These are phyloP conservation scores for Leptographium flavum DNA, from an alignment of 2,329 filamentous ascomycete species.

Conservation along the genomic window DNA sequence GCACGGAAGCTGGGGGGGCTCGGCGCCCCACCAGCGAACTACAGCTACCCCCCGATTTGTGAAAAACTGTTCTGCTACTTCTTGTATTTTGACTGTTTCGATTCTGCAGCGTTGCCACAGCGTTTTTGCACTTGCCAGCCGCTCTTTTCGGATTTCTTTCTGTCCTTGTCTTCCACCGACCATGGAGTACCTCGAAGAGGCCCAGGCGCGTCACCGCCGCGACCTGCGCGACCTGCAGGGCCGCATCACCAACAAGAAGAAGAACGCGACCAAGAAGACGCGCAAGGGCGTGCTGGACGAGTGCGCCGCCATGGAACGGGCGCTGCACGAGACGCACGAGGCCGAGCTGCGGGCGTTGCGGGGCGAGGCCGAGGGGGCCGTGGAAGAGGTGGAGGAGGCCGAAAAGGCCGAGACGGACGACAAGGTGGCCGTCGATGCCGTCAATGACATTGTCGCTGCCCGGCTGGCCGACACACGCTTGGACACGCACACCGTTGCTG, in stretches of 20 bases:
- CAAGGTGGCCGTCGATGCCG: constrained; percentile 4
- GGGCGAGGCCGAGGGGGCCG: constrained; percentile 13
- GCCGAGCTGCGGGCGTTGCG: constrained; percentile 37
- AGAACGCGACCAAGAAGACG: constrained; percentile 83
- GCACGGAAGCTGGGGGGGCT: too few species aligned
- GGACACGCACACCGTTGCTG: constrained; percentile 8
- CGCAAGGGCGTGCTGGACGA: constrained; percentile 62
- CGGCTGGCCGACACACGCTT: constrained; percentile 9
- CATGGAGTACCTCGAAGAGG: constrained; percentile 52
- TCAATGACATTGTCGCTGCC: constrained; percentile 3
- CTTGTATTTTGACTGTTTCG: neutral
- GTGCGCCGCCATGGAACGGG: constrained; percentile 55
- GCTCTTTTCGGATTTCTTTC: neutral
- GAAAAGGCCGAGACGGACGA: constrained; percentile 13
- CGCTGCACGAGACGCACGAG: constrained; percentile 51
- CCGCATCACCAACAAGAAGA: constrained; percentile 88
- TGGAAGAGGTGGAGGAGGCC: constrained; percentile 10
- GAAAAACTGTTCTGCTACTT: neutral
- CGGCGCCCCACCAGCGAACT: neutral
- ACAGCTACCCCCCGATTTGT: neutral
- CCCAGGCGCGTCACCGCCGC: constrained; percentile 70
- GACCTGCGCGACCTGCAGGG: constrained; percentile 78
- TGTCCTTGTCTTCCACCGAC: neutral
- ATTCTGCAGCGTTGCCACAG: too few species aligned
- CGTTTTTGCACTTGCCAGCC: neutral